phyloP scores from a whole-genome alignment of 495 filamentous ascomycete species.

The Chaetomium fimeti region DNA sequence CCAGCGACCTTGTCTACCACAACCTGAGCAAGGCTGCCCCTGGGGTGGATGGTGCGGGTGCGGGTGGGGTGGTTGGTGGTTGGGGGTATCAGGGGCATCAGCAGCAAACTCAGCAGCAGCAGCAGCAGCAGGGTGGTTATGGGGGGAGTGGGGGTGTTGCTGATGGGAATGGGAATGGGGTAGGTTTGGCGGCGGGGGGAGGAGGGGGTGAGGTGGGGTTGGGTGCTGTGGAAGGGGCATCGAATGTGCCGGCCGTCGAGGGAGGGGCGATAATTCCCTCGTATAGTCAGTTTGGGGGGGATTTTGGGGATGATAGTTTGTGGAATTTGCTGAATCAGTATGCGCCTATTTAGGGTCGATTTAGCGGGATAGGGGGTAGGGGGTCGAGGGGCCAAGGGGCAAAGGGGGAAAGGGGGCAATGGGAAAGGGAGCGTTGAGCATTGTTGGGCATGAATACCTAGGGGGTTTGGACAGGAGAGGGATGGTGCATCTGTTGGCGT shows the following conservation, averaged over 20 bases:
- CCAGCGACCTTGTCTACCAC: constrained; percentile 54
- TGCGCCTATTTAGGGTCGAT: constrained; percentile 19
- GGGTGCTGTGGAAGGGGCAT: constrained; percentile 6
- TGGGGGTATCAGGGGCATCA: not conserved
- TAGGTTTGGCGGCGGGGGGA: not conserved
- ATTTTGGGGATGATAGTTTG: constrained; percentile 53
- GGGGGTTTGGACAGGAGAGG: too few species aligned
- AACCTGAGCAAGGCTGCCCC: constrained; percentile 33
- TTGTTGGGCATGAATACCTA: too few species aligned
- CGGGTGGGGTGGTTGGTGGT: not conserved
- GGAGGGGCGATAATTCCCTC: not conserved
- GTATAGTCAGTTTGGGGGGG: constrained; percentile 44
- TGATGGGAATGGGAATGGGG: not conserved
- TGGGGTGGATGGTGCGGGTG: not conserved
- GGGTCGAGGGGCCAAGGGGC: not conserved
- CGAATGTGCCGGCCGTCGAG: not conserved
- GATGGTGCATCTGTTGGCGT: too few species aligned
- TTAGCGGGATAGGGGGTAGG: not conserved
- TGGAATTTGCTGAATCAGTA: constrained; percentile 56
- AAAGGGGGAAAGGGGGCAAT: too few species aligned
- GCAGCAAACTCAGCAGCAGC: not conserved
- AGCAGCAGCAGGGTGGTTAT: too few species aligned
- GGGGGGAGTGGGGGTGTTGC: constrained; percentile 9
- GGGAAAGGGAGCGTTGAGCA: too few species aligned
- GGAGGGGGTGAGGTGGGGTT: not conserved